Base-by-base conservation (phyloP, 1,284 basidiomycete species). In the Erythrobasidium hasegawianum region DNA sequence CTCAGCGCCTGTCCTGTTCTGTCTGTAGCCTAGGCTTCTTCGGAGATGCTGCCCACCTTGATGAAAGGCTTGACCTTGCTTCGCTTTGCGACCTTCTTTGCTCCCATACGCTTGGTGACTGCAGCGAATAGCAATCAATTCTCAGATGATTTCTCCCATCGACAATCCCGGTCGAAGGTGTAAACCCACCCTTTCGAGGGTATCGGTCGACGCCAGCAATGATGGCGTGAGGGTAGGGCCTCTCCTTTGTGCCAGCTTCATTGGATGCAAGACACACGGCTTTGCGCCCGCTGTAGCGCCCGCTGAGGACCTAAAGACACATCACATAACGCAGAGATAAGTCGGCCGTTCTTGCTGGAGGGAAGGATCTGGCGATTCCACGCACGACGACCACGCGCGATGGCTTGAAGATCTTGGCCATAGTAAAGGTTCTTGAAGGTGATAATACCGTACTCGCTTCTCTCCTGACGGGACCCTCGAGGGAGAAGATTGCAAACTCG, bases 51-150 rank as follows among this genome's bases (percentile, higher is more conserved):
- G 81, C 85, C 73, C 72, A 94, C 92, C 86, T 96, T 96, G 84
- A 97, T 92, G 81, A 97, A 97, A 74, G 93, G 93, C 85, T 97
- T 97, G 79, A 97, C 87, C 81, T 92, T 93, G 81, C 85, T 90
- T 82, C 93, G 84, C 81, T 84, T 85, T 74, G 87, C 85, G 71
- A 96, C 80, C 80, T 89, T 91, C 85, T 95, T 97, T 79, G 89
- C 86, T 74, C 93, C 90, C 93, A 97, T 97, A 73, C 89, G 87
- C 79, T 87, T 88, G 75, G 91, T 95, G 71, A 96, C 92, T 33
- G 33, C 33, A 33, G 11, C 11, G 5, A 33, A 5, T 5, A 33
- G n/a, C n/a, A n/a, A n/a, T n/a, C n/a, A n/a, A n/a, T n/a, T n/a
- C n/a, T n/a, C n/a, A n/a, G n/a, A n/a, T n/a, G n/a, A n/a, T n/a